Evolutionary conservation across 2,329 filamentous ascomycete genomes (phyloP).

Genomic region (Cytospora piceicola): DNA sequence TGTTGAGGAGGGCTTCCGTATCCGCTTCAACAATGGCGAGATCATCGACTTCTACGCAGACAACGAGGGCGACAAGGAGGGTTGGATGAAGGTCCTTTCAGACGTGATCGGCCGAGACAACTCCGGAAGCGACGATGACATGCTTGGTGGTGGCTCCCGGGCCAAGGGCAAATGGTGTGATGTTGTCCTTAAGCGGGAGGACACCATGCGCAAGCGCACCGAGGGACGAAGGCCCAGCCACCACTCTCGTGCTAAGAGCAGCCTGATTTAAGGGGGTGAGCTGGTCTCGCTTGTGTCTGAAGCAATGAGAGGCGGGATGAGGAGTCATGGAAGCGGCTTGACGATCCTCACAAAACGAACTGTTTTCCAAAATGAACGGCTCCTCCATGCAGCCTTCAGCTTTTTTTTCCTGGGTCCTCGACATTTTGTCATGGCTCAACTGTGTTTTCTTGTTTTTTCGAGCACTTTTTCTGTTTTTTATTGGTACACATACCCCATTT

Average conservation of each 20-base stretch:
- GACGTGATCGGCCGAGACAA: slow-evolving; percentile 68
- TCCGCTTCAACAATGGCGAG: slow-evolving; percentile 97
- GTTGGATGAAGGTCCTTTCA: slow-evolving; percentile 87
- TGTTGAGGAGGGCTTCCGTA: slow-evolving; percentile 97
- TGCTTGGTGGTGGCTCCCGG: slow-evolving; percentile 43
- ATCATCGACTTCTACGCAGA: slow-evolving; percentile 99
- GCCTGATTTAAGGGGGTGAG: slow-evolving; percentile 24
- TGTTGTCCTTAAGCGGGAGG: slow-evolving; percentile 66
- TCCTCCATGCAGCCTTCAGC: background rate
- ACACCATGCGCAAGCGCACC: slow-evolving; percentile 58
- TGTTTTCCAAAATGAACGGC: background rate
- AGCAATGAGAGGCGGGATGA: slow-evolving; percentile 26
- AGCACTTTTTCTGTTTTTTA: slow-evolving; percentile 16
- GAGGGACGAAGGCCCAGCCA: slow-evolving; percentile 51
- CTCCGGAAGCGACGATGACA: slow-evolving; percentile 52
- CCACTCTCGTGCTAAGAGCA: slow-evolving; percentile 63
- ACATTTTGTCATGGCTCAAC: slow-evolving; percentile 3
- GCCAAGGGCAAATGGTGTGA: slow-evolving; percentile 68
- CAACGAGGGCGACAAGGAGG: slow-evolving; percentile 82
- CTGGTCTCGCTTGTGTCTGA: slow-evolving; percentile 13
- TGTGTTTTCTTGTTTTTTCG: background rate
- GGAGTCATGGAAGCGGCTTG: slow-evolving; percentile 15
- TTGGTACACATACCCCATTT: slow-evolving; percentile 22
- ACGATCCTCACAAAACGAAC: slow-evolving; percentile 11
- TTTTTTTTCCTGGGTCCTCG: slow-evolving; percentile 2